Percentiles rank a stretch among this genome's conserved stretches.
Conservation (phyloP, 1,284 basidiomycete species). For the Cerioporus squamosus region DNA sequence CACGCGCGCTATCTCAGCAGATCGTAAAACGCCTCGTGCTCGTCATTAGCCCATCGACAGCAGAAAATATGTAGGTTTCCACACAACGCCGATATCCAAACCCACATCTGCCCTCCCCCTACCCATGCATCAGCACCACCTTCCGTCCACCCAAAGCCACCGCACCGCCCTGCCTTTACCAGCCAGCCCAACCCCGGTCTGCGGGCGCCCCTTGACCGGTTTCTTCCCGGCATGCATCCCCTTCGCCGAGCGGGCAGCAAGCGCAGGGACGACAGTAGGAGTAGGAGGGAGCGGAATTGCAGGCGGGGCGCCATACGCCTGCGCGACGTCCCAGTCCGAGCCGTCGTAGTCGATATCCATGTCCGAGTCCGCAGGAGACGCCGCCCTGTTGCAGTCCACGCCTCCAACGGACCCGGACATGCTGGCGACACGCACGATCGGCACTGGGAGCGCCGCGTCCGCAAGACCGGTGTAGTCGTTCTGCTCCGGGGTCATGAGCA, state of each 20-base stretch:
- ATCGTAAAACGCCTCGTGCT: too few relatives aligned
- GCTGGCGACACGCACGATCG: neutral
- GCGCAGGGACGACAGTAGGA: neutral
- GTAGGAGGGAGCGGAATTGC: neutral
- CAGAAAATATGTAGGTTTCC: too few relatives aligned
- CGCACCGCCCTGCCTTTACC: neutral
- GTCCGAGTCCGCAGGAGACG: slow-evolving; percentile 1
- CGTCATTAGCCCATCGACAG: too few relatives aligned
- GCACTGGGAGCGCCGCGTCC: slow-evolving; percentile 18
- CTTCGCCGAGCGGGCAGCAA: neutral
- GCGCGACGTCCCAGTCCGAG: slow-evolving; percentile 35
- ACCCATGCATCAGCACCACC: slow-evolving; percentile 31
- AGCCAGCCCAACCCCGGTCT: neutral
- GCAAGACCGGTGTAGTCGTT: slow-evolving; percentile 11
- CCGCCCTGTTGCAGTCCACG: neutral
- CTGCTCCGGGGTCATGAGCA: slow-evolving; percentile 28
- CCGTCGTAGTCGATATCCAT: slow-evolving; percentile 15
- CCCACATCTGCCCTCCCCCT: too few relatives aligned
- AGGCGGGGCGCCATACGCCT: slow-evolving; percentile 26
- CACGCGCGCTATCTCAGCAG: too few relatives aligned
- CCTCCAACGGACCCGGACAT: too few relatives aligned
- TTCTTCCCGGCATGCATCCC: neutral
- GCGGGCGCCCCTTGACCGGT: slow-evolving; percentile 1
- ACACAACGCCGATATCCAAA: too few relatives aligned
- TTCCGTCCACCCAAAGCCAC: slow-evolving; percentile 24